A percentile compares a stretch with the other conserved stretches of the same genome.
Conservation (phyloP, 306 rosid species). For the Corylus americana region DNA sequence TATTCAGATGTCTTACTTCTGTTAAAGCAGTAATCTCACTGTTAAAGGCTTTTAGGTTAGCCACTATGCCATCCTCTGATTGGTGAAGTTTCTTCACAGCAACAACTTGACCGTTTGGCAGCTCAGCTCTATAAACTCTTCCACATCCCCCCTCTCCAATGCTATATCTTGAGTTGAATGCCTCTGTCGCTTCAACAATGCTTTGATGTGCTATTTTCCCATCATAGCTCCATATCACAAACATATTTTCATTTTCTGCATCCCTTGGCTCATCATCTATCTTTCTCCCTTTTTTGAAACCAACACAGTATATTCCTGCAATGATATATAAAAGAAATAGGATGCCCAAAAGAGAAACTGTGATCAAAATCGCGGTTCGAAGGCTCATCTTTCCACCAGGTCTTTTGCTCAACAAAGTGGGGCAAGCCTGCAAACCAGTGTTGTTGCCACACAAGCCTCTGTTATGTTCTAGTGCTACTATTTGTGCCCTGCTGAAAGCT, state of each 20-base stretch:
- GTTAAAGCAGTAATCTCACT: conserved; percentile 11
- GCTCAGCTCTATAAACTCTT: conserved; percentile 23
- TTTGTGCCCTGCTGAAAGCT: too few relatives aligned
- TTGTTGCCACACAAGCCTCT: too few relatives aligned
- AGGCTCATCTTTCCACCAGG: too few relatives aligned
- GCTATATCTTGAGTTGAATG: background rate
- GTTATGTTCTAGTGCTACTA: too few relatives aligned
- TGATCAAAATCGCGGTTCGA: too few relatives aligned
- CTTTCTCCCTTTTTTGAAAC: background rate
- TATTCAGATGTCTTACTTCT: background rate
- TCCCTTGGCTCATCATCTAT: background rate
- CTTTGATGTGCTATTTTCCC: background rate
- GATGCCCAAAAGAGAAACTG: too few relatives aligned
- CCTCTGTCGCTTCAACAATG: background rate
- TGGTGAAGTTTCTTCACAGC: conserved; percentile 28
- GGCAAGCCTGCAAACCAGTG: too few relatives aligned
- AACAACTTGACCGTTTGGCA: conserved; percentile 25
- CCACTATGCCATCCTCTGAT: conserved; percentile 1
- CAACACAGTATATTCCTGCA: too few relatives aligned
- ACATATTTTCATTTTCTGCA: background rate
- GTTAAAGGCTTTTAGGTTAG: background rate
- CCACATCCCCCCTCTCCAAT: background rate
- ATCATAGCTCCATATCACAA: background rate
- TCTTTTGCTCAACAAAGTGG: too few relatives aligned
- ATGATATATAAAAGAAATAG: too few relatives aligned